Base-by-base conservation (phyloP, 352 stramenopile genomes). In the Globisporangium abappressorium region DNA sequence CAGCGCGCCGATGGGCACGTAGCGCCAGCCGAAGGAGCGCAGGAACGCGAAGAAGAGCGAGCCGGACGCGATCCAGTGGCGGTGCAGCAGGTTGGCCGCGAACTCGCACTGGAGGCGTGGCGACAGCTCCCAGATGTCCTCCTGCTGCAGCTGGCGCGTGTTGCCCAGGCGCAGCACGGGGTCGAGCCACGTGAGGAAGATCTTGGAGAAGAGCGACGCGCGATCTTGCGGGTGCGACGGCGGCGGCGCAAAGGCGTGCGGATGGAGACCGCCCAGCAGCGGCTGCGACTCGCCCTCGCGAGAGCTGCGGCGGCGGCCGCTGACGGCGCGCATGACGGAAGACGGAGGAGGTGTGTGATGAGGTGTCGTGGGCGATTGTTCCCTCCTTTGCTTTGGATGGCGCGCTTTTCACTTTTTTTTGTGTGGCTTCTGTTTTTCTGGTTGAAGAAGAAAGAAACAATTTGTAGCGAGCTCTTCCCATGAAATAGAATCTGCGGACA, bases 71-170 rank as follows among this genome's bases (percentile, higher is more conserved):
- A 82, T 81, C 85, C 84, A 94, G 51, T 85, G 72, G 57, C 70
- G 75, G 28, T 90, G 75, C 47, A 94, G 68, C 28, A 77, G 57
- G 54, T 85, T 84, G 18, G 80, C 75, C 22, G 74, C 79, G 22
- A 72, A 66, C 61, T 88, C 82, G 57, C 76, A 77, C 14, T 76
- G 76, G 20, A 82, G 75, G 9, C 15, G 34, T 11, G 75, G 65
- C 22, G 80, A 72, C 41, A 94, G 75, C 24, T 80, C 68, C 87
- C 84, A 94, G 2, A 89, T 75, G 49, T 94, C 87, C 24, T 64
- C 62, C 41, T 87, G 73, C 53, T 68, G 57, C 57, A 69, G 72
- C 28, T 70, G 55, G 1, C 70, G 74, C 14, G 53, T 55, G 60
- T 85, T 83, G 38, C 76, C 75, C 2, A 81, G 64, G 12, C 68